phyloP scores from a whole-genome alignment of 2,329 filamentous ascomycete species.

The Tolypocladium guangdongense region DNA sequence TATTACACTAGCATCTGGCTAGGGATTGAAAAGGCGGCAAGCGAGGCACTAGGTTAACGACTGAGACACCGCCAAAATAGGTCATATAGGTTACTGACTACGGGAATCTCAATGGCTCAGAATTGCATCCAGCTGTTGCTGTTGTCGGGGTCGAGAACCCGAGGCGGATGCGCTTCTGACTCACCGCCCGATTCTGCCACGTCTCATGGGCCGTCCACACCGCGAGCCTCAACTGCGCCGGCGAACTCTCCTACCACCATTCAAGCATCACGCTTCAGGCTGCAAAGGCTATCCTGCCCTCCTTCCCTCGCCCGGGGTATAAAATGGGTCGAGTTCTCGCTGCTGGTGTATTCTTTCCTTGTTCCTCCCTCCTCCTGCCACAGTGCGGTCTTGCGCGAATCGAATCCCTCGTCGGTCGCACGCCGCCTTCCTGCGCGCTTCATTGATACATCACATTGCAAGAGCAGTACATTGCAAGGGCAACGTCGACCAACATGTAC shows the following conservation, averaged over 20 bases:
- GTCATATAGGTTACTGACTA: no score
- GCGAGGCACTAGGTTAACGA: neutral
- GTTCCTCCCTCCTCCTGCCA: neutral
- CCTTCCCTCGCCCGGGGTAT: neutral
- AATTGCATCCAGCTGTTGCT: no score
- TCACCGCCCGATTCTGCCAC: neutral
- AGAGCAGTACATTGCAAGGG: neutral
- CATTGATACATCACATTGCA: neutral
- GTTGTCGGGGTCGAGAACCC: no score
- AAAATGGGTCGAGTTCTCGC: neutral
- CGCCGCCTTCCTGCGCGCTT: neutral
- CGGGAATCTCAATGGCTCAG: neutral
- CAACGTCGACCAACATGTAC: neutral
- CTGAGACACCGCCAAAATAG: neutral
- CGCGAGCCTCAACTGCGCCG: neutral
- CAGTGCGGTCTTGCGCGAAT: neutral
- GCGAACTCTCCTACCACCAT: neutral
- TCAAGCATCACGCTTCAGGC: neutral
- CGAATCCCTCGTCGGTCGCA: neutral
- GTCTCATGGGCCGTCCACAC: neutral
- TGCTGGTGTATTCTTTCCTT: neutral
- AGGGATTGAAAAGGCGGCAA: no score
- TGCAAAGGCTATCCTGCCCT: neutral
- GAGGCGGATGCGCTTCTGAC: neutral
- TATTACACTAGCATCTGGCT: neutral